A percentile compares a stretch with the other conserved stretches of the same genome.
phyloP scores from a whole-genome alignment of 2,329 filamentous ascomycete species.

The Phaeosphaeria sp. region DNA sequence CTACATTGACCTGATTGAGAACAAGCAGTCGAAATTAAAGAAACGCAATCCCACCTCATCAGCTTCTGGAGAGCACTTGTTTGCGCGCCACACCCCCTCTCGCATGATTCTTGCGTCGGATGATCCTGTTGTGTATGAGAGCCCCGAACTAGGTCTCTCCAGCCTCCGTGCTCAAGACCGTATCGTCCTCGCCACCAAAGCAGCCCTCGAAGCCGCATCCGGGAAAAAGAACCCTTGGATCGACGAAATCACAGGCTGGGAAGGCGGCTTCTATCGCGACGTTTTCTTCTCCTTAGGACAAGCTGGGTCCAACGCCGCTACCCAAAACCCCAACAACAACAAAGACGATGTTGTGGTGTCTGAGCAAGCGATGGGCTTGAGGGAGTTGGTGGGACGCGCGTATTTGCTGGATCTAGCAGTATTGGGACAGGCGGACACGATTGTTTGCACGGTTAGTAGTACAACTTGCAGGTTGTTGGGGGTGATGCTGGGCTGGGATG shows the following conservation, averaged over 20 bases:
- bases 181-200: constrained; percentile 75
- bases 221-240: constrained; percentile 61
- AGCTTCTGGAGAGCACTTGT: constrained; percentile 17
- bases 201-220: constrained; percentile 50
- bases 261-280: constrained; percentile 82
- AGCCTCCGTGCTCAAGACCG: constrained; percentile 71
- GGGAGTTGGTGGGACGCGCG: constrained; percentile 78
- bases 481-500: constrained; percentile 87
- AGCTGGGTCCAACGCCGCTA: constrained; percentile 34
- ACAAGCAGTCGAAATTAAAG: constrained; percentile 19
- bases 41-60: constrained; percentile 3
- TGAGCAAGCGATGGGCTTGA: constrained; percentile 65
- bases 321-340: constrained; percentile 5
- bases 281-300: constrained; percentile 81
- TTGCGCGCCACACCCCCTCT: constrained; percentile 39
- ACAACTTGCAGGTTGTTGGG: constrained; percentile 72
- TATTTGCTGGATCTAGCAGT: constrained; percentile 84
- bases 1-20: constrained; percentile 57
- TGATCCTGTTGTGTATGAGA: constrained; percentile 75
- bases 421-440: constrained; percentile 69
- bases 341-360: constrained; percentile 31
- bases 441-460: constrained; percentile 79
- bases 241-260: constrained; percentile 82
- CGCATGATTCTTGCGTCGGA: constrained; percentile 76
- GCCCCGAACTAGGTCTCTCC: constrained; percentile 65